Evolutionary conservation across 768 basidiomycete genomes (phyloP).

Genomic region (Gymnopilus dilepis): DNA sequence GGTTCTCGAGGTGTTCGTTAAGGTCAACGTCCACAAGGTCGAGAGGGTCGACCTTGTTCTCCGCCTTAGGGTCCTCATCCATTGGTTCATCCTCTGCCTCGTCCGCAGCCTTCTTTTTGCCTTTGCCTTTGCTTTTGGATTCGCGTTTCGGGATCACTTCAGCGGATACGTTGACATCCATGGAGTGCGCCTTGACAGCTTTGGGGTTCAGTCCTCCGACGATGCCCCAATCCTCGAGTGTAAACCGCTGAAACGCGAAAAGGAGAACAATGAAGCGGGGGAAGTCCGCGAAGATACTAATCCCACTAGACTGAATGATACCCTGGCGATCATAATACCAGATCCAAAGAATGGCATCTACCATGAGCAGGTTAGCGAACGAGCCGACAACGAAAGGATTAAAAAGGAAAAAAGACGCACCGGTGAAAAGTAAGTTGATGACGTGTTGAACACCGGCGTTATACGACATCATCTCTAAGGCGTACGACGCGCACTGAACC

Average conservation of each 20-base stretch:
- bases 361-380: background rate
- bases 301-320: slow-evolving; percentile 25
- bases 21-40: background rate
- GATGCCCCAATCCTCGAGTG: slow-evolving; percentile 27
- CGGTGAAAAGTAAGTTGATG: slow-evolving; percentile 20
- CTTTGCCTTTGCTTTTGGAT: too few species aligned
- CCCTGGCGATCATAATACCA: slow-evolving; percentile 32
- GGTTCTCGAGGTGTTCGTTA: background rate
- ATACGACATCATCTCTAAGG: slow-evolving; percentile 19
- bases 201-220: slow-evolving; percentile 8
- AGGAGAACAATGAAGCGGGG: slow-evolving; percentile 31
- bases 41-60: background rate
- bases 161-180: background rate
- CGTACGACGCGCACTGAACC: slow-evolving; percentile 17
- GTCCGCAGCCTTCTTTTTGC: too few species aligned
- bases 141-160: too few species aligned
- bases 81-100: background rate
- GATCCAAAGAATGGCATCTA: slow-evolving; percentile 28
- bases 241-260: slow-evolving; percentile 30
- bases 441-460: slow-evolving; percentile 13
- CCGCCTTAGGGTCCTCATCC: too few species aligned
- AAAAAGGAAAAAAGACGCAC: slow-evolving; percentile 9
- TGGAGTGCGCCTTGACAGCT: background rate
- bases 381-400: background rate
- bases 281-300: slow-evolving; percentile 28